Base-by-base conservation (phyloP, 768 basidiomycete genomes). In the Lentinula raphanica region DNA sequence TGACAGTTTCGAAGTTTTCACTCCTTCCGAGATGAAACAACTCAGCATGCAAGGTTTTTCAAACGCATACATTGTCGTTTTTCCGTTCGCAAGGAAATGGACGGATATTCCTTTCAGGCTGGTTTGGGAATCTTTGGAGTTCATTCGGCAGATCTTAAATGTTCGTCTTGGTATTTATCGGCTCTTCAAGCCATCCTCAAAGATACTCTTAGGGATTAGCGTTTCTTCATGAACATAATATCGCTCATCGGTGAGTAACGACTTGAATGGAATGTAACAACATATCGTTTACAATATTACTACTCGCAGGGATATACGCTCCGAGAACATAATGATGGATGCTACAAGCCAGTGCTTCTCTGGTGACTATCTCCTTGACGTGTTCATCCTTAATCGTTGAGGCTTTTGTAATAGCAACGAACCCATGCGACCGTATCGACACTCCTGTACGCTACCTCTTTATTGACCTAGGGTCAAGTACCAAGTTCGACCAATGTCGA, bases 221-320 rank as follows among this genome's bases (percentile, higher is more conserved):
- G 5, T 56, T 56, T 48, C 46, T 56, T n/a, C 55, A 56, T 29
- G 35, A 44, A 12, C 55, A 56, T 25, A 56, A 56, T n/a, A 56
- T 56, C 19, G 55, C 55, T 15, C 55, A 56, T 56, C 55, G 55
- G 55, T 45, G 19, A 46, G 51, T 12, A 28, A 19, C 19, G 45
- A 11, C 13, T 21, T 13, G 1, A 48, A 13, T n/a, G n/a, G n/a
- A n/a, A n/a, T n/a, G n/a, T n/a, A n/a, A n/a, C n/a, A n/a, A n/a
- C n/a, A n/a, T n/a, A 48, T 48, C 19, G 25, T 13, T 19, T 11
- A 21, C 29, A 12, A n/a, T n/a, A n/a, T n/a, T n/a, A n/a, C n/a
- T n/a, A n/a, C n/a, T 23, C 29, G 13, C 23, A 53, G 51, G 2
- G 51, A 53, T 35, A 53, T 53, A 12, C 51, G 51, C 8, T 39